phyloP scores from a whole-genome alignment of 768 basidiomycete species.

The Panaeolus cyanescens region DNA sequence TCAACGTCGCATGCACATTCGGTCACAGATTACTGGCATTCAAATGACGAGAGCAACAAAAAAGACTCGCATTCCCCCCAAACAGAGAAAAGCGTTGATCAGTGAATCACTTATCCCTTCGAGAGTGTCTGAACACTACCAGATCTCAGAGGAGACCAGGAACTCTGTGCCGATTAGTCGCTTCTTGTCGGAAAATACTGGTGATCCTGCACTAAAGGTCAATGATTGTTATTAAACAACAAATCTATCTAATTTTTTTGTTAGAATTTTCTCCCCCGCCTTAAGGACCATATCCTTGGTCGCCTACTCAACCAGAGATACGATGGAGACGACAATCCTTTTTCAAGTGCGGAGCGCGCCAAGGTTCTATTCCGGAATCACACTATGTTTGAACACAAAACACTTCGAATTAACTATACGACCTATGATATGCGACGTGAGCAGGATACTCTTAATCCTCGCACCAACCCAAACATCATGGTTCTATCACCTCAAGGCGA shows the following conservation, averaged over 20 bases:
- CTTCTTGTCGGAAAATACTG: neutral
- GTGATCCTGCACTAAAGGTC: neutral
- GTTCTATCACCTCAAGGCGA: slow-evolving; percentile 7
- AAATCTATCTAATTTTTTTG: neutral
- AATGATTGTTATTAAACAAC: neutral
- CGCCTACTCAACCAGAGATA: neutral
- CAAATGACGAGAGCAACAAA: no score
- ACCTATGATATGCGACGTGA: slow-evolving; percentile 36
- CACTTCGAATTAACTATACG: slow-evolving; percentile 36
- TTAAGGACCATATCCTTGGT: neutral
- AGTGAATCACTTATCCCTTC: no score
- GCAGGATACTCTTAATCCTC: slow-evolving; percentile 36
- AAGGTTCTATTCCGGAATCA: slow-evolving; percentile 24
- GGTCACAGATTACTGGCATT: no score
- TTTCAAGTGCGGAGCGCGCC: neutral
- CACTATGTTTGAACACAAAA: slow-evolving; percentile 26
- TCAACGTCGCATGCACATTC: no score
- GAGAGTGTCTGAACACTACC: no score
- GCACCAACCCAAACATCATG: slow-evolving; percentile 29
- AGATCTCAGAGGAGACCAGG: no score
- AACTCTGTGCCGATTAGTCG: no score
- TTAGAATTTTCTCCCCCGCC: neutral
- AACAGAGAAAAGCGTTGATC: no score
- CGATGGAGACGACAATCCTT: neutral
- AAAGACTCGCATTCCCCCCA: no score